These are phyloP conservation scores for Kuraishia ogatae DNA, from an alignment of 805 yeast species.

Conservation along the genomic window DNA sequence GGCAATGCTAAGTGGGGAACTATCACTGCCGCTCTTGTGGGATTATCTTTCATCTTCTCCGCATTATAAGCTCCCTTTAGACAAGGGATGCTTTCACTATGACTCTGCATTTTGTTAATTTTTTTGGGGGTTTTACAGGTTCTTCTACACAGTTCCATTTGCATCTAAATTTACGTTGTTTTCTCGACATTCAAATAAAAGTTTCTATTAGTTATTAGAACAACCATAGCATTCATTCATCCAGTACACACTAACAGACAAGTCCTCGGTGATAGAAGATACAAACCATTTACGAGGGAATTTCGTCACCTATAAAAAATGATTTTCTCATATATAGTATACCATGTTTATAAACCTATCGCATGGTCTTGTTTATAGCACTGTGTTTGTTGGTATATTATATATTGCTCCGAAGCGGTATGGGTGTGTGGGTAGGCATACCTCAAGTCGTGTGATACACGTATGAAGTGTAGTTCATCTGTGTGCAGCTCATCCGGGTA, in stretches of 20 bases:
- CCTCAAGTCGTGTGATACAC: background rate
- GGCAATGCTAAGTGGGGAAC: background rate
- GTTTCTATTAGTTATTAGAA: background rate
- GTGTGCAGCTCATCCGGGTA: background rate
- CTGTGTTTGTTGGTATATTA: too few species aligned
- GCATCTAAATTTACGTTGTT: background rate
- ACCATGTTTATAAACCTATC: too few species aligned
- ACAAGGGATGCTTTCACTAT: background rate
- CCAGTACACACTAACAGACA: too few species aligned
- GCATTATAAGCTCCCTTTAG: background rate
- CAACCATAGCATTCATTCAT: background rate
- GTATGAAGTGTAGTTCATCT: background rate
- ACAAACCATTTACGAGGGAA: too few species aligned
- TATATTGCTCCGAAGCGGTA: too few species aligned
- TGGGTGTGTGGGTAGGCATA: background rate
- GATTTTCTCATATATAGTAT: too few species aligned
- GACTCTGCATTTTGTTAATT: background rate
- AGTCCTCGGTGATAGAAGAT: too few species aligned
- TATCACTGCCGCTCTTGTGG: background rate
- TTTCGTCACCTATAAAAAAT: too few species aligned
- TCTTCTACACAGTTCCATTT: background rate
- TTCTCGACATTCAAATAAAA: background rate
- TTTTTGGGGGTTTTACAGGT: background rate
- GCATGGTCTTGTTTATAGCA: too few species aligned
- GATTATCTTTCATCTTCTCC: background rate